phyloP scores from a whole-genome alignment of 2,329 filamentous ascomycete genomes.

The Sporothrix mexicana region DNA sequence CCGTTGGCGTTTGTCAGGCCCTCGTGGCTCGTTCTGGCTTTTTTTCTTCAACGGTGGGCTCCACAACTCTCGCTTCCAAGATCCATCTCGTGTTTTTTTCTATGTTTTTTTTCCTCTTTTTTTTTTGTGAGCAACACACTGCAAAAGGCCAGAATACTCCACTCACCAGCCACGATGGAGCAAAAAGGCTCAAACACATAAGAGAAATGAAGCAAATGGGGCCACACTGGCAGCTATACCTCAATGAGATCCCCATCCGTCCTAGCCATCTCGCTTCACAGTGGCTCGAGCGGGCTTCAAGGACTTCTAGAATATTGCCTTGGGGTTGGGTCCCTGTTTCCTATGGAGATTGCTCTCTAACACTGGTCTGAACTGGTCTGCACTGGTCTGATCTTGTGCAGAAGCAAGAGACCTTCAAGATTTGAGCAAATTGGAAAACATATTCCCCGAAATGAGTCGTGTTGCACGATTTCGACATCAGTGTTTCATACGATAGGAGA shows the following conservation, averaged over 20 bases:
- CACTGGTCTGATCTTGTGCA: background rate
- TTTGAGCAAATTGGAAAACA: background rate
- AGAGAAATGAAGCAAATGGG: background rate
- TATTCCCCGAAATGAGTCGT: conserved; percentile 21
- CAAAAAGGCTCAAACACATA: background rate
- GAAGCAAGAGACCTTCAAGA: background rate
- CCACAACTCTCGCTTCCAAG: background rate
- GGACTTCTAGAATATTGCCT: conserved; percentile 4
- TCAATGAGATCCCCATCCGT: background rate
- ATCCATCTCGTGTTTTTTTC: background rate
- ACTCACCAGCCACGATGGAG: conserved; percentile 7
- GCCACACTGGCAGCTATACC: background rate
- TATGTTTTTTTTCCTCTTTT: background rate
- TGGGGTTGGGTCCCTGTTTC: background rate
- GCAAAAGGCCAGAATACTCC: background rate
- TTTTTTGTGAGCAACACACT: background rate
- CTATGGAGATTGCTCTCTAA: background rate
- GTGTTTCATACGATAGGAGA: conserved; percentile 16
- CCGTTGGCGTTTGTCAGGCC: background rate
- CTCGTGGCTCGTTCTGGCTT: background rate
- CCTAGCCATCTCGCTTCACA: background rate
- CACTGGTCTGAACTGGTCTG: background rate
- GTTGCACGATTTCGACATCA: conserved; percentile 21
- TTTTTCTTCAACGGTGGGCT: background rate
- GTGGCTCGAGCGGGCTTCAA: background rate